These are phyloP conservation scores for Serendipita sp. DNA, from an alignment of 768 basidiomycete genomes.

Conservation along the genomic window DNA sequence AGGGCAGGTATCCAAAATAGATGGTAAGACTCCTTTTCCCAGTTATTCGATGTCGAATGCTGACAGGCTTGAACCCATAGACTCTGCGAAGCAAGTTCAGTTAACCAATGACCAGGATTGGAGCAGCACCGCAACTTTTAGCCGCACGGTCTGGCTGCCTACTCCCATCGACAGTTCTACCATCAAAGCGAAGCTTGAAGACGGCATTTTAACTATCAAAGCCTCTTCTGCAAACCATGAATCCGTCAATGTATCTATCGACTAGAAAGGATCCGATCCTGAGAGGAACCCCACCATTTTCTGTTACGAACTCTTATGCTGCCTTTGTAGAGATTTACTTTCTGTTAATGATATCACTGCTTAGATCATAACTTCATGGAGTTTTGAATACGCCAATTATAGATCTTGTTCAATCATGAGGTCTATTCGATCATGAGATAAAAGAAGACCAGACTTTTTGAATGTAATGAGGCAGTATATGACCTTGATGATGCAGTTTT, in stretches of 20 bases:
- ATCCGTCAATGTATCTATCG: constrained; percentile 35
- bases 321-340: too few relatives aligned
- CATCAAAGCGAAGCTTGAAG: constrained; percentile 46
- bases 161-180: constrained; percentile 40
- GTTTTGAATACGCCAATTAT: too few relatives aligned
- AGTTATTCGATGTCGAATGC: too few relatives aligned
- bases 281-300: too few relatives aligned
- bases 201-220: constrained; percentile 52
- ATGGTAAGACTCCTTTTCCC: constrained; percentile 5
- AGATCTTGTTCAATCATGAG: too few relatives aligned
- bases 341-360: too few relatives aligned
- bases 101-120: not conserved
- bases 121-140: constrained; percentile 27
- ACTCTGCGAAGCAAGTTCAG: not conserved
- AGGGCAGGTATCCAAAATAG: not conserved
- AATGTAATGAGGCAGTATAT: too few relatives aligned
- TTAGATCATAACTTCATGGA: too few relatives aligned
- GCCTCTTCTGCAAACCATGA: constrained; percentile 43
- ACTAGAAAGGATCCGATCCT: constrained; percentile 5
- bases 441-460: too few relatives aligned
- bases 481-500: too few relatives aligned
- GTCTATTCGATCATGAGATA: too few relatives aligned
- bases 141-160: constrained; percentile 59
- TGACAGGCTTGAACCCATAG: not conserved
- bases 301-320: too few relatives aligned